Evolutionary conservation across 768 basidiomycete genomes (phyloP), one percentile per base, ranked within the genome.

Genomic region (Termitomyces sp.): DNA sequence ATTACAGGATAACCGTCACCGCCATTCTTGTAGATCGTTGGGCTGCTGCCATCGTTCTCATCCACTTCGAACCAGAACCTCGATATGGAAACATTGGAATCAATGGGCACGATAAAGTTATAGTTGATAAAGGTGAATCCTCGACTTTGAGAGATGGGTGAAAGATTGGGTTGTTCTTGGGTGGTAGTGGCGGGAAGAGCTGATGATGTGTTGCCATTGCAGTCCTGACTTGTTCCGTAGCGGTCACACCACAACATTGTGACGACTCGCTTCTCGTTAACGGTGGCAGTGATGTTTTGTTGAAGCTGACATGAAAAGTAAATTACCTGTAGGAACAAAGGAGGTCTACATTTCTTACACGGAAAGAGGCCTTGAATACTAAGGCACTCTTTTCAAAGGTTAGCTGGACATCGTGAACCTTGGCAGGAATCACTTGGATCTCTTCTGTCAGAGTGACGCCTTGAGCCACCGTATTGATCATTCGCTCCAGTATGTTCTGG

Each of bases 1-100:
- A 66, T 64, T 15, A 77, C 58, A 14, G 64, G 58, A 59, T 78
- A 79, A n/a, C 70, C 69, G 22, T 57, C 59, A 2, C 78, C 77
- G n/a, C 67, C 71, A 55, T 78, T 78, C 37, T 76, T 68, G 53
- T 76, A 70, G 1, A 63, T 64, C 2, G 70, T 70, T 7, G 69
- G 53, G 1, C 65, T 63, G 38, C 68, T 72, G 11, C 77, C 78
- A 56, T 77, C 67, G 28, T 71, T 69, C 56, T 78, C 76, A 56
- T 79, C 70, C 7, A 79, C 73, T 26, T 70, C 66, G 62, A 80
- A 80, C 77, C 77, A 79, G 63, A 79, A 79, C 34, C 72, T 74
- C 32, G 75, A 70, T 51, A 80, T 70, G n/a, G 77, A 78, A 9
- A 64, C 64, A 5, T 68, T 55, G 7, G 71, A 57, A 60, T 74